A percentile compares a stretch with the other conserved stretches of the same genome.
phyloP scores from a whole-genome alignment of 176 grass and related monocot genomes.

The Avena insularis region DNA sequence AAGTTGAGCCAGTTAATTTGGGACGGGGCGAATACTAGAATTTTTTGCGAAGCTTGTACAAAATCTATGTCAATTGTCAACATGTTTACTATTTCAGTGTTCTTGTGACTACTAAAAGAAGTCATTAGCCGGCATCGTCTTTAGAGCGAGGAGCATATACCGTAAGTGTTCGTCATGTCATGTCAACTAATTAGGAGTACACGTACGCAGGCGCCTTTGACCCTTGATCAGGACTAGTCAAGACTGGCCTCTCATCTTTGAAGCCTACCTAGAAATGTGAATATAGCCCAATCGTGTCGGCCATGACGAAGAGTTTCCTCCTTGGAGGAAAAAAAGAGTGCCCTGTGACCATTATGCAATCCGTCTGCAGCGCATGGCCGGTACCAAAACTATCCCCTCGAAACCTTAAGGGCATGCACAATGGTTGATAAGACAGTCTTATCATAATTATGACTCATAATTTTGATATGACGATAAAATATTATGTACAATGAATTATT shows the following conservation, averaged over 20 bases:
- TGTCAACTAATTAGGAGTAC: neutral
- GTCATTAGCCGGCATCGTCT: neutral
- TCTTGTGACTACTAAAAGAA: no score
- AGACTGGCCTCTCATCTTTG: neutral
- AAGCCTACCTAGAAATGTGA: slow-evolving; percentile 27
- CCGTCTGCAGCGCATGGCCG: neutral
- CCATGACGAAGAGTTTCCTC: slow-evolving; percentile 9
- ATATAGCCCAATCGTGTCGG: slow-evolving; percentile 24
- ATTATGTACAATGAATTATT: no score
- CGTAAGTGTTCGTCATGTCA: neutral
- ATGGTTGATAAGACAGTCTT: no score
- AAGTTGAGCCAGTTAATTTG: no score
- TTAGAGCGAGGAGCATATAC: neutral
- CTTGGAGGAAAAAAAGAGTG: neutral
- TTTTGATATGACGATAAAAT: no score
- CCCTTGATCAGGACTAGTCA: slow-evolving; percentile 18
- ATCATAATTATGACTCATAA: no score
- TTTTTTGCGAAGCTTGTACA: no score
- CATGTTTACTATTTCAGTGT: no score
- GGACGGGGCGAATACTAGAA: no score
- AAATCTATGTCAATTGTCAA: no score
- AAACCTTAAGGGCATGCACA: no score
- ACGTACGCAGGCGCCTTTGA: neutral
- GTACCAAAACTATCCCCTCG: neutral
- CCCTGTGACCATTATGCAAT: no score